These are phyloP conservation scores for Hortiboletus flavorubellus DNA, from an alignment of 768 basidiomycete species.

Conservation along the genomic window DNA sequence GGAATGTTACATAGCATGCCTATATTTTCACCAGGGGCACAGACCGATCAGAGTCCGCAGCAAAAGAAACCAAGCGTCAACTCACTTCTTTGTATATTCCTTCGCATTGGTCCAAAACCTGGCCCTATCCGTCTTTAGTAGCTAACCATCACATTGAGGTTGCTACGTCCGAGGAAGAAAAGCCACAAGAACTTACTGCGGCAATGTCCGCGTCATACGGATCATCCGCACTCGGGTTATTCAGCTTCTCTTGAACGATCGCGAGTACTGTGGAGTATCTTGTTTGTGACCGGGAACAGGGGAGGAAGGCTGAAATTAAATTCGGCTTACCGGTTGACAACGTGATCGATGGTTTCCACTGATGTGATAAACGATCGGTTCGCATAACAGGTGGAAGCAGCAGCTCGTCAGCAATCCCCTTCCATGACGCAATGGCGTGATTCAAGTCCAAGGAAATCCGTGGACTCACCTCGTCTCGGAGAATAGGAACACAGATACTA, in stretches of 20 bases:
- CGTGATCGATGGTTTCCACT: slow-evolving; percentile 87
- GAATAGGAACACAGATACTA: slow-evolving; percentile 76
- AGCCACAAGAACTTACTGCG: slow-evolving; percentile 47
- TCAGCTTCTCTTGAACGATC: slow-evolving; percentile 79
- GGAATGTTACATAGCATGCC: slow-evolving; percentile 21
- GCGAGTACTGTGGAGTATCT: slow-evolving; percentile 52
- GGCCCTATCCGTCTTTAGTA: slow-evolving; percentile 70
- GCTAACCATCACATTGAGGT: slow-evolving; percentile 36
- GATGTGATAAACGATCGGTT: slow-evolving; percentile 1
- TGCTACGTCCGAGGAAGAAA: neutral
- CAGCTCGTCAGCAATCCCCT: slow-evolving; percentile 3
- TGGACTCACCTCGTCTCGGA: slow-evolving; percentile 72
- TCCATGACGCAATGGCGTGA: neutral
- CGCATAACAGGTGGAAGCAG: neutral
- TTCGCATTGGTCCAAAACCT: slow-evolving; percentile 77
- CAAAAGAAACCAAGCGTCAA: neutral
- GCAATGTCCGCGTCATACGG: slow-evolving; percentile 88
- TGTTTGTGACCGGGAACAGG: slow-evolving; percentile 6
- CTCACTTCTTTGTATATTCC: slow-evolving; percentile 83
- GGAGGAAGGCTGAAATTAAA: neutral
- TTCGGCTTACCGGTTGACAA: slow-evolving; percentile 57
- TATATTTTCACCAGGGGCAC: neutral
- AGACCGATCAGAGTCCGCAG: slow-evolving; percentile 2
- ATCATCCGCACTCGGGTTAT: slow-evolving; percentile 85
- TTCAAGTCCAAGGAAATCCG: slow-evolving; percentile 1